Evolutionary conservation across 257 asterid species (phyloP).

Genomic region (Asclepias syriaca): DNA sequence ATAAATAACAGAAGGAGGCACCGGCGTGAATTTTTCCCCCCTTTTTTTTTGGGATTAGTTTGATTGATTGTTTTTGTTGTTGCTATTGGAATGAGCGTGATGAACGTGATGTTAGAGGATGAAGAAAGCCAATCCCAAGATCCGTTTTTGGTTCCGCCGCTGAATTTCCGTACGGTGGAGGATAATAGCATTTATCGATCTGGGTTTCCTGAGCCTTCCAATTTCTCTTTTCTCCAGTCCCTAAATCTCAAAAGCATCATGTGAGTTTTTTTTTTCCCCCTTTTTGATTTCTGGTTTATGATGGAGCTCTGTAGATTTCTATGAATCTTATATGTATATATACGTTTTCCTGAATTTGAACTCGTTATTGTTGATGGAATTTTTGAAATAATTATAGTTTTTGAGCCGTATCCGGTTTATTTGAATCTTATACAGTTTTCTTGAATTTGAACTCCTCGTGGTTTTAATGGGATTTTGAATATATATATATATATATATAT

Average conservation of each 20-base stretch:
- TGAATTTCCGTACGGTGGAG: conserved; percentile 35
- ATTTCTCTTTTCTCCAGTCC: conserved; percentile 35
- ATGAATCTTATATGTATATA: background rate
- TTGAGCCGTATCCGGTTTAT: background rate
- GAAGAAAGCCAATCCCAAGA: conserved; percentile 6
- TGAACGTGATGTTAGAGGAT: conserved; percentile 34
- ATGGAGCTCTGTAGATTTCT: background rate
- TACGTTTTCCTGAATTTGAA: background rate
- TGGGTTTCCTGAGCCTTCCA: conserved; percentile 35
- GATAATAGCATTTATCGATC: conserved; percentile 41
- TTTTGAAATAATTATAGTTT: background rate
- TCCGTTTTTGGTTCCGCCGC: conserved; percentile 24
- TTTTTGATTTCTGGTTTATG: background rate
- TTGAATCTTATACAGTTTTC: too few relatives aligned
- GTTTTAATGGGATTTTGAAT: too few relatives aligned
- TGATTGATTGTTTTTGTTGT: too few relatives aligned
- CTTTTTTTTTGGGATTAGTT: too few relatives aligned
- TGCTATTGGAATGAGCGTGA: background rate
- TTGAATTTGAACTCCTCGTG: too few relatives aligned
- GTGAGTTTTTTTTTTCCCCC: conserved; percentile 15
- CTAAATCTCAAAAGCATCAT: conserved; percentile 37
- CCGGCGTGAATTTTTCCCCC: background rate
- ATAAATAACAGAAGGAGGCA: background rate
- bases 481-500: too few relatives aligned
- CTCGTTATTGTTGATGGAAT: background rate